Evolutionary conservation across 148 eudicot species (phyloP).

Genomic region (Diospyros kaki): DNA sequence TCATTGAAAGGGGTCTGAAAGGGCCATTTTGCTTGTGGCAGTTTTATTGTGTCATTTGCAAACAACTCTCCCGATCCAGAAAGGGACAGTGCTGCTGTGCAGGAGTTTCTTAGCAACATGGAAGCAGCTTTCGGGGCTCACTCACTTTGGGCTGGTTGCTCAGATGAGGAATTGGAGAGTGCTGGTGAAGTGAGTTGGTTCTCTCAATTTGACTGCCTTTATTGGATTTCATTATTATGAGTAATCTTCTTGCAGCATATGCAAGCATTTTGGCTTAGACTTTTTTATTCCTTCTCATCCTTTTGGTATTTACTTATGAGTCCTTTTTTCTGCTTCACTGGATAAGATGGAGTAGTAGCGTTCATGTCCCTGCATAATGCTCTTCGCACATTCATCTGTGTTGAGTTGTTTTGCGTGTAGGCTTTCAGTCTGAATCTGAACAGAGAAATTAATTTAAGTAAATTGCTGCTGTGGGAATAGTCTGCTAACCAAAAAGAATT

Average conservation of each 20-base stretch:
- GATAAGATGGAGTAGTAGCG: not conserved
- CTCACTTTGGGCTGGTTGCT: slow-evolving; percentile 90
- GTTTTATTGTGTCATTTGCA: slow-evolving; percentile 85
- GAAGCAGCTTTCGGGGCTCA: slow-evolving; percentile 92
- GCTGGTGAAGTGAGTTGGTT: slow-evolving; percentile 82
- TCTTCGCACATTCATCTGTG: not conserved
- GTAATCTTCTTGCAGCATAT: not conserved
- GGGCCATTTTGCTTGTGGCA: slow-evolving; percentile 30
- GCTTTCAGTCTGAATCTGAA: not conserved
- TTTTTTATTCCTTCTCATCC: not conserved
- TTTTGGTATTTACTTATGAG: not conserved
- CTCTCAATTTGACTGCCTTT: not conserved
- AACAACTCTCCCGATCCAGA: slow-evolving; percentile 85
- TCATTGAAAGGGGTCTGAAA: not conserved
- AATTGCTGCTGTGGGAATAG: not conserved
- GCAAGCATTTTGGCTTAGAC: not conserved
- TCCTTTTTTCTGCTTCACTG: not conserved
- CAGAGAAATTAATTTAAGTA: not conserved
- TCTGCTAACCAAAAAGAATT: no score
- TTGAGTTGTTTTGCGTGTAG: not conserved
- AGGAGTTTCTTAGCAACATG: slow-evolving; percentile 83
- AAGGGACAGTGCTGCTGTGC: slow-evolving; percentile 88
- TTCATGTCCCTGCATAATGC: not conserved
- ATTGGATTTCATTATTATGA: not conserved
- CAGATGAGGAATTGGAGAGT: slow-evolving; percentile 91